Evolutionary conservation across 202 grass and related monocot genomes (phyloP).

Genomic region (Thinopyrum obtusiflorum): DNA sequence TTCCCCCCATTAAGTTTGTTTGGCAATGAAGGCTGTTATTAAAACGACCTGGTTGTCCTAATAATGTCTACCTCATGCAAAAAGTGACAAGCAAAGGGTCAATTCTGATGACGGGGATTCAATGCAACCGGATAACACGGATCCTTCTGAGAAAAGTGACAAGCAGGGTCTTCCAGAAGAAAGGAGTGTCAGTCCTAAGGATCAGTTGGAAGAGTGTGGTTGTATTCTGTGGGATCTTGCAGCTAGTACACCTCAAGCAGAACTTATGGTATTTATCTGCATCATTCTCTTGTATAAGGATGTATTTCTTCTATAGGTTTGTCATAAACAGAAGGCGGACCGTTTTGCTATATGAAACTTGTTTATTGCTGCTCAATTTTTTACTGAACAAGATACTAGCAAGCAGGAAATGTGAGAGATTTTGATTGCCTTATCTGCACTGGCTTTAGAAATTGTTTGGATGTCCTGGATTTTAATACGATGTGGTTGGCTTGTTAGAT

Average conservation of each 20-base stretch:
- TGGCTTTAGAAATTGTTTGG: conserved; percentile 17
- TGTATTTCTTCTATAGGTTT: conserved; percentile 22
- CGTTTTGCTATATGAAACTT: conserved; percentile 19
- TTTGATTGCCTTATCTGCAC: background rate
- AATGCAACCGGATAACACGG: conserved; percentile 28
- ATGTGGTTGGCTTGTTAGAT: background rate
- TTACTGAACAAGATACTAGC: background rate
- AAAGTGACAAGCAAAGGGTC: conserved; percentile 35
- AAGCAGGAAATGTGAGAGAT: background rate
- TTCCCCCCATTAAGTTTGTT: background rate
- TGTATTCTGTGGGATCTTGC: conserved; percentile 88
- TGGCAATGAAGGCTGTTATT: background rate
- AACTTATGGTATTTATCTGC: conserved; percentile 69
- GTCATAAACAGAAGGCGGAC: background rate
- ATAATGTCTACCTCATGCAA: conserved; percentile 16
- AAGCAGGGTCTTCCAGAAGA: conserved; percentile 41
- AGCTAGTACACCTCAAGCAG: conserved; percentile 74
- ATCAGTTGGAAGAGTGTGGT: conserved; percentile 78
- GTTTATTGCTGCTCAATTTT: background rate
- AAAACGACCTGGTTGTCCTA: background rate
- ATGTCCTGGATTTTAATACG: background rate
- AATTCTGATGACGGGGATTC: conserved; percentile 27
- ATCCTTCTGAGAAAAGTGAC: conserved; percentile 34
- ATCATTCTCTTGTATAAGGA: conserved; percentile 2
- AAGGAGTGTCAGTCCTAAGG: conserved; percentile 42